Conservation (phyloP, 2,329 filamentous ascomycete genomes). For the Cryphonectria parasitica region DNA sequence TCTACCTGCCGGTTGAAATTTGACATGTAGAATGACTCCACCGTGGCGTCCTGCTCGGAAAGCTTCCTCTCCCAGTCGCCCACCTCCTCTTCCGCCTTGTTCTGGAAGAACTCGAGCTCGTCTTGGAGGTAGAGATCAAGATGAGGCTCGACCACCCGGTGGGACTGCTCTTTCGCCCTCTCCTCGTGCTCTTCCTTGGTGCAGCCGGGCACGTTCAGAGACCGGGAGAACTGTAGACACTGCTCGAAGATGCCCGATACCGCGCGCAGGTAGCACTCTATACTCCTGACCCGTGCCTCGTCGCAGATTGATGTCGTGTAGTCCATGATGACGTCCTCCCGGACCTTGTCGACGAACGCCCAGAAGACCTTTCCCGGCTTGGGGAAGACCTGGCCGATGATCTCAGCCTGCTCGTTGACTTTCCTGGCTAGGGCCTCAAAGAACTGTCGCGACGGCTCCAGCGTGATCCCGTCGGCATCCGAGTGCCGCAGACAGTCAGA, state of each 20-base stretch:
- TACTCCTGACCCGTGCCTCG: slow-evolving; percentile 77
- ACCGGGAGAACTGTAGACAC: slow-evolving; percentile 74
- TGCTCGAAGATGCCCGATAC: slow-evolving; percentile 89
- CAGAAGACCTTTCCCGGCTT: slow-evolving; percentile 72
- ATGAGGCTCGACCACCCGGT: slow-evolving; percentile 84
- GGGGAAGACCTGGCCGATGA: slow-evolving; percentile 85
- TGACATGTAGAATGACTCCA: slow-evolving; percentile 94
- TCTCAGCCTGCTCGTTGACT: slow-evolving; percentile 77
- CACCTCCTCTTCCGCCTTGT: slow-evolving; percentile 76
- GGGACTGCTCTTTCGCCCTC: slow-evolving; percentile 68
- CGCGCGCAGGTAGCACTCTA: slow-evolving; percentile 80
- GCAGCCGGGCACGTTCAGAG: slow-evolving; percentile 68
- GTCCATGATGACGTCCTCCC: slow-evolving; percentile 82
- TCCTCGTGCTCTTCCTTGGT: slow-evolving; percentile 64
- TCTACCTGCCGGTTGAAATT: slow-evolving; percentile 93
- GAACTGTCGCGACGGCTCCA: slow-evolving; percentile 81
- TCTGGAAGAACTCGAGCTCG: slow-evolving; percentile 84
- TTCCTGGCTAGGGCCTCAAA: slow-evolving; percentile 75
- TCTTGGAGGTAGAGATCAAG: slow-evolving; percentile 92
- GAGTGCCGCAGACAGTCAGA: slow-evolving; percentile 80
- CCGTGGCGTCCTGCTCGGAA: slow-evolving; percentile 84
- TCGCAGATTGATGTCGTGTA: slow-evolving; percentile 87
- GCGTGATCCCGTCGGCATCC: slow-evolving; percentile 67
- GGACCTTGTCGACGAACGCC: slow-evolving; percentile 78
- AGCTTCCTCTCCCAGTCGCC: slow-evolving; percentile 88